phyloP scores from a whole-genome alignment of 2,329 filamentous ascomycete species.

The Fusarium sp. region DNA sequence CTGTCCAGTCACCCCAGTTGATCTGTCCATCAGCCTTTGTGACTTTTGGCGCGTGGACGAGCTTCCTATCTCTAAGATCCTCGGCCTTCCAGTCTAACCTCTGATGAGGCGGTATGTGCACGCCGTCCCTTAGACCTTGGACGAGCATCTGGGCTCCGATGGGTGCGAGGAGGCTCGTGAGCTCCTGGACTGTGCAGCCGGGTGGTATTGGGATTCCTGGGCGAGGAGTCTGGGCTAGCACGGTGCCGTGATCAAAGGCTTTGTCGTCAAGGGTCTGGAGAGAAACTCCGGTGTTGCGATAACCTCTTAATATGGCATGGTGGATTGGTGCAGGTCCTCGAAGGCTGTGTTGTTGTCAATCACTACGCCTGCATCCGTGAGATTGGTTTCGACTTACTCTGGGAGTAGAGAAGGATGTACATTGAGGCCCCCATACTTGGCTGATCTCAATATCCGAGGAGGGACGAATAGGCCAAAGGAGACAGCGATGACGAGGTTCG shows the following conservation, averaged over 20 bases:
- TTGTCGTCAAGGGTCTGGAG: constrained; percentile 86
- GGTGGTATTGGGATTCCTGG: constrained; percentile 67
- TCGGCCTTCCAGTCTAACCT: constrained; percentile 48
- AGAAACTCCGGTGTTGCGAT: constrained; percentile 77
- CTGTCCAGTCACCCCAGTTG: constrained; percentile 66
- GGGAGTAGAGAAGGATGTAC: constrained; percentile 93
- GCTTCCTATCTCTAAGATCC: constrained; percentile 29
- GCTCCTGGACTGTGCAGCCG: constrained; percentile 56
- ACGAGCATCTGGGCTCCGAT: constrained; percentile 80
- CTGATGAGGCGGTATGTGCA: constrained; percentile 74
- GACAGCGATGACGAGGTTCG: constrained; percentile 89
- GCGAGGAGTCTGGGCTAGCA: constrained; percentile 76
- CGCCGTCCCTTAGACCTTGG: constrained; percentile 68
- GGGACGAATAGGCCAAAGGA: constrained; percentile 95
- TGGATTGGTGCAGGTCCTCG: constrained; percentile 89
- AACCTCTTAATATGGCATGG: constrained; percentile 77
- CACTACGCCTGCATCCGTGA: background rate
- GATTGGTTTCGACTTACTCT: constrained; percentile 64
- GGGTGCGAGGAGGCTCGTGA: constrained; percentile 65
- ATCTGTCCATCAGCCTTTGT: constrained; percentile 72
- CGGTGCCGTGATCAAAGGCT: constrained; percentile 81
- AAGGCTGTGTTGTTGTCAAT: constrained; percentile 64
- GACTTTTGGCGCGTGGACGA: constrained; percentile 78
- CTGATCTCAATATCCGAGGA: constrained; percentile 73
- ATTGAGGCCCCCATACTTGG: constrained; percentile 89